Evolutionary conservation across 2,329 filamentous ascomycete genomes (phyloP).

Genomic region (Stagonosporopsis vannaccii): DNA sequence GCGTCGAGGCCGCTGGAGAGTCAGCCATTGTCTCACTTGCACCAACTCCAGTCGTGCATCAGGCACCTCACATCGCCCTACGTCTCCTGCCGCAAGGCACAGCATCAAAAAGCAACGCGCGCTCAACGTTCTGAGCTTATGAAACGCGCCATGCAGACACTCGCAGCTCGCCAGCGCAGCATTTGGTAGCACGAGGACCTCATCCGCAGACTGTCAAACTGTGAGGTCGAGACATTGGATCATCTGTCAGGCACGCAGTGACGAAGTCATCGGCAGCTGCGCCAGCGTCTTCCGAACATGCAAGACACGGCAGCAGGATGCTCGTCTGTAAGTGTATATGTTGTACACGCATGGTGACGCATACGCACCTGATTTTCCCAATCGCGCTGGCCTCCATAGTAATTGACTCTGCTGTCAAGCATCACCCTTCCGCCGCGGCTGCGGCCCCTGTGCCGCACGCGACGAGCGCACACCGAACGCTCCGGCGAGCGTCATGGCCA

Average conservation of each 20-base stretch:
- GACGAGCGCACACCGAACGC: slow-evolving; percentile 23
- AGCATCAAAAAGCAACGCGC: slow-evolving; percentile 21
- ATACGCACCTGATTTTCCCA: slow-evolving; percentile 3
- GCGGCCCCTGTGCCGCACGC: slow-evolving; percentile 31
- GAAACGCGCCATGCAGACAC: slow-evolving; percentile 34
- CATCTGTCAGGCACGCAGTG: slow-evolving; percentile 21
- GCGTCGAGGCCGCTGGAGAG: not conserved
- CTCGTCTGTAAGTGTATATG: not conserved
- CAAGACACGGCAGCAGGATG: slow-evolving; percentile 25
- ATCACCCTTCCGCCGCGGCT: slow-evolving; percentile 28
- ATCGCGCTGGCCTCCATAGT: slow-evolving; percentile 9
- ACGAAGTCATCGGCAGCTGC: slow-evolving; percentile 12
- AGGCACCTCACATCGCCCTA: slow-evolving; percentile 24
- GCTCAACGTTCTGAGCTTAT: slow-evolving; percentile 14
- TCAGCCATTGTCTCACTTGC: slow-evolving; percentile 12
- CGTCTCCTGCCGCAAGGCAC: slow-evolving; percentile 25
- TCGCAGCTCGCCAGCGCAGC: slow-evolving; percentile 22
- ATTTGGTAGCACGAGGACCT: slow-evolving; percentile 23
- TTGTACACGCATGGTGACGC: slow-evolving; percentile 1
- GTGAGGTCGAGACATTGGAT: slow-evolving; percentile 25
- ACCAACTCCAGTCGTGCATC: slow-evolving; percentile 4
- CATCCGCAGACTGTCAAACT: slow-evolving; percentile 11
- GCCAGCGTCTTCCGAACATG: slow-evolving; percentile 17
- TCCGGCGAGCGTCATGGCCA: slow-evolving; percentile 23
- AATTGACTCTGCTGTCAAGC: slow-evolving; percentile 20